Evolutionary conservation across 1,139 yeast species (phyloP).

Genomic region (Blastobotrys indianensis): DNA sequence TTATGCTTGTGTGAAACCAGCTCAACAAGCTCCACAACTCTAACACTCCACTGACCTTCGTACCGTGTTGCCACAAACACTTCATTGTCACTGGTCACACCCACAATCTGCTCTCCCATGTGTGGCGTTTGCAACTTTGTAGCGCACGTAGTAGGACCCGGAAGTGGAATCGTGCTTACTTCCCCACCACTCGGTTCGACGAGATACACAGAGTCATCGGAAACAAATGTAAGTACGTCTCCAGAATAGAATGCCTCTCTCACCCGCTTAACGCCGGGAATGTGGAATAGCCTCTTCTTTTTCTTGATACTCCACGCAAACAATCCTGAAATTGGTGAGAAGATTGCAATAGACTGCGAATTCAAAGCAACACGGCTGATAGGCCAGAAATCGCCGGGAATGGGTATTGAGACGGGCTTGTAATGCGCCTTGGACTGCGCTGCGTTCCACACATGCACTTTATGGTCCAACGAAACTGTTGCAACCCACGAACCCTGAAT

Average conservation of each 20-base stretch:
- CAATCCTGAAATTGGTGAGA: slow-evolving; percentile 35
- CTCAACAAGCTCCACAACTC: slow-evolving; percentile 45
- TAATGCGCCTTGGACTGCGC: slow-evolving; percentile 37
- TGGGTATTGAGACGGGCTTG: slow-evolving; percentile 15
- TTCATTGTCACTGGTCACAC: slow-evolving; percentile 47
- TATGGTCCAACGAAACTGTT: slow-evolving; percentile 69
- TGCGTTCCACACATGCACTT: slow-evolving; percentile 70
- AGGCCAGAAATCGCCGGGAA: slow-evolving; percentile 59
- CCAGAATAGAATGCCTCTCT: slow-evolving; percentile 23
- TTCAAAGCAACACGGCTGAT: slow-evolving; percentile 56
- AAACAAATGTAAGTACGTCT: slow-evolving; percentile 20
- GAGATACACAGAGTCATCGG: slow-evolving; percentile 17
- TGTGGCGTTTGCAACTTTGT: slow-evolving; percentile 61
- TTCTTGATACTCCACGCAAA: slow-evolving; percentile 19
- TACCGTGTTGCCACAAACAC: slow-evolving; percentile 58
- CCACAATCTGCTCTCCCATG: slow-evolving; percentile 64
- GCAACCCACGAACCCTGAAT: slow-evolving; percentile 52
- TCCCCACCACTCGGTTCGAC: slow-evolving; percentile 20
- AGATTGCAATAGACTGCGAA: slow-evolving; percentile 54
- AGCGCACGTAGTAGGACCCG: slow-evolving; percentile 40
- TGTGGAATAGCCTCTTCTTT: slow-evolving; percentile 11
- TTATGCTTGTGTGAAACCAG: slow-evolving; percentile 16
- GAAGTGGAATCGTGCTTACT: slow-evolving; percentile 8
- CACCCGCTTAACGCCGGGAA: slow-evolving; percentile 11
- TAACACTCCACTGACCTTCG: slow-evolving; percentile 54